Base-by-base conservation (phyloP, 2,329 filamentous ascomycete species). In the Trichoderma semiorbis region DNA sequence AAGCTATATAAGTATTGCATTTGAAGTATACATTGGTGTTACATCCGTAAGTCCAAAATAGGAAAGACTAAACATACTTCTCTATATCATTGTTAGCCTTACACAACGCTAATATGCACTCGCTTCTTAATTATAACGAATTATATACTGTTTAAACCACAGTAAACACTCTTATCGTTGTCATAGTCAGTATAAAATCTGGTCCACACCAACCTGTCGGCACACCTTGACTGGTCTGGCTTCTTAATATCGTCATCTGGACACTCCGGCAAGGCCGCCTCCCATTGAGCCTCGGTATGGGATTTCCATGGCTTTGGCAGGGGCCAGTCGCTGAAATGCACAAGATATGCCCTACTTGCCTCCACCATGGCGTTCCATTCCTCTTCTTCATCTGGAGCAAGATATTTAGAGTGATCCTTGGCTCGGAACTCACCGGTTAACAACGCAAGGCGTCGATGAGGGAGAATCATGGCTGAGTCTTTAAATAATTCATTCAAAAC, bases 291-390 rank as follows among this genome's bases (percentile, higher is more conserved):
- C 24, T 63, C 60, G 1, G 60, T 43, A 36, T 63, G 34, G 2
- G 60, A 43, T 18, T 12, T 72, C 85, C 85, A 86, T 0, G 85
- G 85, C 72, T 93, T 93, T 0, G 90, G 90, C 7, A 92, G 75
- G 1, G 91, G 91, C 88, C 88, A 92, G 76, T 93, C 91, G 14
- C 88, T 91, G 78, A 93, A 93, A 78, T 93, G 91, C 2, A 93
- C 82, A 6, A 91, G 84, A 74, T 91, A 92, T 7, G 89, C 88
- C n/a, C 36, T 62, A 10, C 50, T 55, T 16, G 50, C 43, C 34
- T 64, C 83, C 57, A 78, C 62, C 75, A 79, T 10, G 1, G 89
- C 84, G 76, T 91, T 86, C 89, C 90, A 92, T 21, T 78, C 77
- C 75, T 87, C 87, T 11, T 85, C 80, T 1, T 63, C 60, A 28